Evolutionary conservation across 2,329 filamentous ascomycete genomes (phyloP), one percentile per base, ranked within the genome.

Genomic region (Colletotrichum theobromicola): DNA sequence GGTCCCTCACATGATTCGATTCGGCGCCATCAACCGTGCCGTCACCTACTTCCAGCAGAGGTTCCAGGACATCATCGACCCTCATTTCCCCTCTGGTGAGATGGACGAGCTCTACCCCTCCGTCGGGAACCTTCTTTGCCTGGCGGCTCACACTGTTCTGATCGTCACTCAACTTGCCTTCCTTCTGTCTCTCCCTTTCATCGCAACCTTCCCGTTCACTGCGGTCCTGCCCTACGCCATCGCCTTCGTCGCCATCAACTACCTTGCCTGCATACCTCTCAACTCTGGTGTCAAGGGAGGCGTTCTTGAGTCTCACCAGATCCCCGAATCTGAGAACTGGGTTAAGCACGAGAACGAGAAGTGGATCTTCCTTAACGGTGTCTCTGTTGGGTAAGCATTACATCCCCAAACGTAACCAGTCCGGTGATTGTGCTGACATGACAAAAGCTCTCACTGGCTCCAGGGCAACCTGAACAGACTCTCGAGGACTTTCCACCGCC

Each of bases 101-200:
- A 60, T 72, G 55, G 70, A 72, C 42, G 70, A 72, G 65, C 70
- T 72, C 4, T 72, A 72, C 65, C 70, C 70, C 4, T 72, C 70
- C 24, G 57, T 67, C 26, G 66, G 42, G 13, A 72, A 72, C 24
- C 35, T 72, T 24, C 15, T 18, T 24, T 66, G 60, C 32, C 50
- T 72, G 7, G 60, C 35, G 5, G 34, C 67, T 28, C 70, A 72
- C 30, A 55, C 37, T 13, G 13, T 72, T 2, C 65, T 72, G 16
- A 46, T 72, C 2, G 30, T n/a, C n/a, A 35, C 69, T n/a, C 55
- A 58, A 58, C 26, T 58, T 7, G 8, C 18, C 18, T 58, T 58
- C 2, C 26, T 58, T n/a, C 6, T 30, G 26, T 58, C 55, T 7
- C 55, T 58, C 9, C 55, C 55, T 4, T 30, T 58, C 9, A 18